Evolutionary conservation across 163 green algal species (phyloP).

Genomic region (Prototheca wickerhamii): DNA sequence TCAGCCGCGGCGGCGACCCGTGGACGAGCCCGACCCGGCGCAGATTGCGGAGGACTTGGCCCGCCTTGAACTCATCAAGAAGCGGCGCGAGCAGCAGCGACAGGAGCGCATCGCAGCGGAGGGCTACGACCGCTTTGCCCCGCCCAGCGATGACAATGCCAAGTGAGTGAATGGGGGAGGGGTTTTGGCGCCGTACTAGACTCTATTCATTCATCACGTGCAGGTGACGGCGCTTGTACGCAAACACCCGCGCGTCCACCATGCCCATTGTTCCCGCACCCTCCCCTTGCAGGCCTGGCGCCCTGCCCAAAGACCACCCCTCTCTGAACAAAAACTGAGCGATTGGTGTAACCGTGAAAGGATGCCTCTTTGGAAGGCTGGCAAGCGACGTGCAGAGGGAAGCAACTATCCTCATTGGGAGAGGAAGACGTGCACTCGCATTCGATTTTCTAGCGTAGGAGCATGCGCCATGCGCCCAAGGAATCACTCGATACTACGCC

Average conservation of each 20-base stretch:
- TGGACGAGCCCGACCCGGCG: slow-evolving; percentile 47
- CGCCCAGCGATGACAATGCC: slow-evolving; percentile 42
- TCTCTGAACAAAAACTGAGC: neutral
- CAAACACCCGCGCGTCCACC: neutral
- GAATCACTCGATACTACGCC: too few relatives aligned
- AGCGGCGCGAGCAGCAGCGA: slow-evolving; percentile 63
- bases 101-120: slow-evolving; percentile 57
- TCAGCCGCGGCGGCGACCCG: slow-evolving; percentile 22
- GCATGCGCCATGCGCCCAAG: too few relatives aligned
- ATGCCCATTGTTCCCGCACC: neutral
- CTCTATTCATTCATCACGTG: neutral
- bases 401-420: neutral
- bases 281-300: neutral
- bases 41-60: slow-evolving; percentile 67
- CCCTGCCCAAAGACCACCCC: slow-evolving; percentile 1
- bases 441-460: too few relatives aligned
- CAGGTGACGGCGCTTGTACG: neutral
- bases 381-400: too few relatives aligned
- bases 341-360: neutral
- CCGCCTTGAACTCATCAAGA: slow-evolving; percentile 58
- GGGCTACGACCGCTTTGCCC: slow-evolving; percentile 69
- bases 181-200: neutral
- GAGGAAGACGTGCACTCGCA: too few relatives aligned
- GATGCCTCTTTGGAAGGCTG: neutral
- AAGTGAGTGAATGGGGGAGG: neutral